Conservation (phyloP, 192 early-diverging fungal species). For the Pilaira anomala region DNA sequence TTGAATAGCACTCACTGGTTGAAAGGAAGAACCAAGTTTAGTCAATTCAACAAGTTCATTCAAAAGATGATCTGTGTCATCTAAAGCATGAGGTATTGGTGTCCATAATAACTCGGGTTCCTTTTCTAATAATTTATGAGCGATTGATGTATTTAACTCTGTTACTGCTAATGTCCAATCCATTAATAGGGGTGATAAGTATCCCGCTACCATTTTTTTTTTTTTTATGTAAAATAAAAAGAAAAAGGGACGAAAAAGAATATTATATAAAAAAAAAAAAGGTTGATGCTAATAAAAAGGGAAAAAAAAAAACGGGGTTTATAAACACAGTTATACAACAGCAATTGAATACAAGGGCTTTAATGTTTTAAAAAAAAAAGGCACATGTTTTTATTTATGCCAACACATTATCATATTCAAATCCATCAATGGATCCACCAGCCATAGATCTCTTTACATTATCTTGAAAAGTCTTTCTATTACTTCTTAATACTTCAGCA, state of each 20-base stretch:
- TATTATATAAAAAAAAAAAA: background rate
- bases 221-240: background rate
- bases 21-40: conserved; percentile 12
- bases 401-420: conserved; percentile 70
- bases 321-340: too few relatives aligned
- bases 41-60: background rate
- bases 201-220: background rate
- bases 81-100: conserved; percentile 11
- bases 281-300: too few relatives aligned
- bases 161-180: conserved; percentile 16
- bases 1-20: conserved; percentile 17
- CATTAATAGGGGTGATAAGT: conserved; percentile 9
- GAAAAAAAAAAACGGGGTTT: too few relatives aligned
- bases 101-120: conserved; percentile 18
- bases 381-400: conserved; percentile 8
- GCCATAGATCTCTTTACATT: conserved; percentile 77
- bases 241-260: background rate
- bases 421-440: conserved; percentile 67
- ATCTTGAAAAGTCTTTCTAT: conserved; percentile 65
- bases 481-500: conserved; percentile 72
- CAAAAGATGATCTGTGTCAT: conserved; percentile 15
- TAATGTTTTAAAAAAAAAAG: too few relatives aligned
- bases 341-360: too few relatives aligned
- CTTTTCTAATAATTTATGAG: background rate
- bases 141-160: background rate